Base-by-base conservation (phyloP, 306 rosid species). In the Prunus armeniaca region DNA sequence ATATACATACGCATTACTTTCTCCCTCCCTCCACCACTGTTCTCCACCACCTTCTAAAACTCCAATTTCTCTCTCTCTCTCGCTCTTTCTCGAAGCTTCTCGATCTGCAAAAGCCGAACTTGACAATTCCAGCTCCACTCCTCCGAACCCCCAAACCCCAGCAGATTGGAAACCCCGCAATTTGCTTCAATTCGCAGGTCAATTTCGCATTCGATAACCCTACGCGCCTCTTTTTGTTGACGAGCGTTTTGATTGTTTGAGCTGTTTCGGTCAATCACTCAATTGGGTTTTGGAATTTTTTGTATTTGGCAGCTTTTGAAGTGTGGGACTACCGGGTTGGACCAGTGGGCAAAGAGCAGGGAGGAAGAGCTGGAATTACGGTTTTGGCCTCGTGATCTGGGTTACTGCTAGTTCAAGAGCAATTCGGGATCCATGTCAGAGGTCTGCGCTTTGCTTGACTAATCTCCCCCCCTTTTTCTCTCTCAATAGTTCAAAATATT, bases 381-480 rank as follows among this genome's bases (percentile, higher is more conserved):
- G 20, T 46, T 49, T 58, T 73, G 75, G 24, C 70, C 69, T 63
- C 66, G 60, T 81, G 84, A 55, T 81, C 84, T 63, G 77, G 62
- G 22, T 9, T 28, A 13, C 43, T 52, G 28, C 51, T 45, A 41
- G 10, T 12, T 49, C 67, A 22, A 76, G 52, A 54, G 15, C 57
- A 62, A 24, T 63, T 76, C 30, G 32, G 84, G 68, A 70, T 81
- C 76, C 81, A 81, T 81, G 84, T 43, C 77, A 81, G 72, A 69
- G 84, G 84, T 81, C 34, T 27, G 77, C 6, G 56, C n/a, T 52
- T 79, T 25, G 65, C 3, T 50, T 45, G 57, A 28, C 38, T 9
- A 13, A 11, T 56, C 51, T 79, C 11, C 56, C 9, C 4, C 49
- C 19, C 17, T 30, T 18, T 55, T 11, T 25, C 15, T 22, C 24